Evolutionary conservation across 1,284 basidiomycete species (phyloP).

Genomic region (Ustilago bromivora): DNA sequence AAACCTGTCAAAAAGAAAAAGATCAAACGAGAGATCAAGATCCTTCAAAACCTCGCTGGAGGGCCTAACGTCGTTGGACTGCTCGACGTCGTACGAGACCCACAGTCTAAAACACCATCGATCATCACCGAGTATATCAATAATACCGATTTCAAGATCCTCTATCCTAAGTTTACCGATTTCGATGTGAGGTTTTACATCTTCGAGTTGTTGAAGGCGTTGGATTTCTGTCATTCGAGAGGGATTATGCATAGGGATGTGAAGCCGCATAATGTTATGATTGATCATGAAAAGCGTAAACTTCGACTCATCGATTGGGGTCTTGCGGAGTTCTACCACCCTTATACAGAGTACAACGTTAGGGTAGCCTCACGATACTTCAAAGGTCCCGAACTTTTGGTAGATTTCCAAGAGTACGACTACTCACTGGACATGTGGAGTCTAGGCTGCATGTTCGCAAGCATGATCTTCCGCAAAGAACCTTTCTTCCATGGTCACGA

Average conservation of each 20-base stretch:
- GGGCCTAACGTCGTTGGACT: constrained; percentile 89
- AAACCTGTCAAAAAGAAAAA: constrained; percentile 99
- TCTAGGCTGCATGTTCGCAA: constrained; percentile 91
- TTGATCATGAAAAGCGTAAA: constrained; percentile 96
- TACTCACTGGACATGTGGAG: constrained; percentile 94
- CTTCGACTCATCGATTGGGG: constrained; percentile 98
- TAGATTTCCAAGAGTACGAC: constrained; percentile 98
- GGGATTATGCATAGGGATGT: constrained; percentile 99
- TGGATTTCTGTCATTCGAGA: constrained; percentile 97
- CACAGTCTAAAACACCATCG: constrained; percentile 91
- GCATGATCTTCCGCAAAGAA: constrained; percentile 95
- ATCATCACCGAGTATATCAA: constrained; percentile 98
- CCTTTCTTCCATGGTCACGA: constrained; percentile 99
- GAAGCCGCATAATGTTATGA: constrained; percentile 99
- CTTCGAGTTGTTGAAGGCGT: constrained; percentile 93
- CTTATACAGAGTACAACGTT: constrained; percentile 97
- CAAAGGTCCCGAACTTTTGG: constrained; percentile 95
- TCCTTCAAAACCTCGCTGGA: constrained; percentile 93
- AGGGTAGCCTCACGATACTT: constrained; percentile 97
- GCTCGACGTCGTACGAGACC: constrained; percentile 93
- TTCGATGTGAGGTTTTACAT: constrained; percentile 97
- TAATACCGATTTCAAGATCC: constrained; percentile 97
- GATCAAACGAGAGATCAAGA: constrained; percentile 99
- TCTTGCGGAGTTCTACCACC: constrained; percentile 97
- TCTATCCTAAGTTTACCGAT: constrained; percentile 95